Evolutionary conservation across 169 alveolate species (phyloP), one percentile per base, ranked within the genome.

Genomic region (Plasmodium inui): DNA sequence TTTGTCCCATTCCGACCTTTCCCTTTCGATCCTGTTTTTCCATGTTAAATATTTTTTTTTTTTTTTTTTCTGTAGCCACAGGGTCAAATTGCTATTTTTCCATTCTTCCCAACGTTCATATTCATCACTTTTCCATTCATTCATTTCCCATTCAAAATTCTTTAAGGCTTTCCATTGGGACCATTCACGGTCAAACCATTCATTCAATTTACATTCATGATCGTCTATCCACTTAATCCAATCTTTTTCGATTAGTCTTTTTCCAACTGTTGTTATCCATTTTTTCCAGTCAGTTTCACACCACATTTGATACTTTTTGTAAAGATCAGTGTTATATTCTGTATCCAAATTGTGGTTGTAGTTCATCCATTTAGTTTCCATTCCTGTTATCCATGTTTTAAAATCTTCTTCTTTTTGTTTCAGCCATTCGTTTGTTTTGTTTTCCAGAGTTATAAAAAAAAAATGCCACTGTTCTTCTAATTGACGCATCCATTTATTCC

Each of bases 401-500:
- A 67, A 22, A 1, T 67, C 76, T 67, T 10, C 32, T 26, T 67
- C 76, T 28, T 19, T 67, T 67, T 67, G 17, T 26, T 67, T 19
- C 10, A 67, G 19, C 76, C 76, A 67, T 3, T 67, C 34, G 28
- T 9, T 19, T 19, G 76, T 28, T 67, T 67, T 67, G 37, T 0
- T 67, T 26, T 67, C 41, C 76, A 22, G 6, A 28, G 17, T 8
- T 10, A 22, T 22, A 67, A 26, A 26, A 41, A 22, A 67, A 22
- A 67, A 22, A 67, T 67, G 76, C 76, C 76, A 67, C 9, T 67
- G 76, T 67, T 67, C 76, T 3, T 67, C 76, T 22, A 67, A 22
- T 17, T 67, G 76, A 8, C 37, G 76, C 76, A 67, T 22, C 76
- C 76, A 67, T n/a, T 67, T 67, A 67, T 67, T 67, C 76, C 76